These are phyloP conservation scores for Pholiota molesta DNA, from an alignment of 768 basidiomycete genomes.

Conservation along the genomic window DNA sequence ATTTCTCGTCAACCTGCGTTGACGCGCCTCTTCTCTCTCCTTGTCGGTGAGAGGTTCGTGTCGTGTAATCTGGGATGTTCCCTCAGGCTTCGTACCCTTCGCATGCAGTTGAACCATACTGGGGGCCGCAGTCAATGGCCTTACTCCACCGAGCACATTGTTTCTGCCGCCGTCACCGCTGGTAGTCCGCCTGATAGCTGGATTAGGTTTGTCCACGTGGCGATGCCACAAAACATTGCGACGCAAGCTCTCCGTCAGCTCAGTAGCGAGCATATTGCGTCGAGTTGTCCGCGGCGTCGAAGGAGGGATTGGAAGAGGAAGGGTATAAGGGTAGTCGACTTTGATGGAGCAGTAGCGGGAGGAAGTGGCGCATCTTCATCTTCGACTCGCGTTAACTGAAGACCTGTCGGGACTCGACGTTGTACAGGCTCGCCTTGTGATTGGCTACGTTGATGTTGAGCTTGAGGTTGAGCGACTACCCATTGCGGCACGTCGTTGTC, in stretches of 20 bases:
- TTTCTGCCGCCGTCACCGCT: conserved; percentile 30
- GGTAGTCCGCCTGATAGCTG: conserved; percentile 35
- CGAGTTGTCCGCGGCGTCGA: conserved; percentile 88
- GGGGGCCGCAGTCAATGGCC: conserved; percentile 36
- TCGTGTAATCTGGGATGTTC: not conserved
- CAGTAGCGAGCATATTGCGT: conserved; percentile 80
- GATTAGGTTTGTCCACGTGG: conserved; percentile 59
- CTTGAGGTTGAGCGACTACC: conserved; percentile 20
- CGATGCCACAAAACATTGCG: conserved; percentile 83
- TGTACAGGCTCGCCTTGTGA: conserved; percentile 8
- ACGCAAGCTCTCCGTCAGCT: conserved; percentile 83
- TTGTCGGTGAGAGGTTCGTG: conserved; percentile 19
- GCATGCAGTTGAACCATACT: conserved; percentile 45
- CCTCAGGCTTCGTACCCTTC: conserved; percentile 29
- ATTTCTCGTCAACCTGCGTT: conserved; percentile 57
- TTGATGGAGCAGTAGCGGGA: conserved; percentile 47
- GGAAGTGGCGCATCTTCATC: not conserved
- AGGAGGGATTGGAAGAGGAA: conserved; percentile 65
- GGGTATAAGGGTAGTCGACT: conserved; percentile 69
- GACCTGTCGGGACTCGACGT: conserved; percentile 13
- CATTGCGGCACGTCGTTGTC: conserved; percentile 29
- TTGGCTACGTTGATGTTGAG: conserved; percentile 7
- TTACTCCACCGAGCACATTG: conserved; percentile 28
- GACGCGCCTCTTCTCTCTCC: conserved; percentile 43
- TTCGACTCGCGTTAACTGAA: conserved; percentile 8